Evolutionary conservation across 305 asterid species (phyloP), one percentile per base, ranked within the genome.

Genomic region (Solanum aculeatissimum): DNA sequence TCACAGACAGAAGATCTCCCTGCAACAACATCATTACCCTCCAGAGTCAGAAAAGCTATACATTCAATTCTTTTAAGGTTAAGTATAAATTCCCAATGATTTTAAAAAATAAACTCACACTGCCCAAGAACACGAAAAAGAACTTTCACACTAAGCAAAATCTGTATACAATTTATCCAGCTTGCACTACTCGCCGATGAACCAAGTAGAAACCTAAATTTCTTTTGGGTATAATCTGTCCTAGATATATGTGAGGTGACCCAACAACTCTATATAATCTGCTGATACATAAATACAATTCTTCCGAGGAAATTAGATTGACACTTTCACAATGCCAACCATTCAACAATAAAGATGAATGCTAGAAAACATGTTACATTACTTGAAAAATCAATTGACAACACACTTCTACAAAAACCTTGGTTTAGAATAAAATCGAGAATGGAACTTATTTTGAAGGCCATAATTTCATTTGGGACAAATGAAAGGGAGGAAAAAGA

Each of bases 1-100:
- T 94, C 87, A 94, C 97, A 60, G 86, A 87, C 86, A 94, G 89
- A 29, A 60, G 51, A 89, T 87, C 93, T 69, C 95, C 97, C 97
- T 92, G 92, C 84, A 87, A 21, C 49, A 65, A 80, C 80, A 85
- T 10, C 18, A 68, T 29, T 60, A 83, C 83, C 49, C 13, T 54
- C 65, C 65, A 77, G 47, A 53, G 65, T 77, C 29, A 51, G 62
- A 75, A 47, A 74, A 74, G 4, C 32, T 77, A 16, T 77, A 2
- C 0, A 49, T 77, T 49, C 10, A 62, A 11, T 77, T 77, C 81
- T 77, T 77, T 77, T 77, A 15, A 27, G 43, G 45, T 47, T 8
- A 27, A 51, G 45, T 27, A 75, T 1, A 77, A 51, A 49, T 29
- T 29, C 47, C 7, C 65, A 16, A 29, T 19, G 29, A 77, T 27